Percentiles rank a stretch among this genome's conserved stretches.
These are phyloP conservation scores for Gentiana straminea DNA, from an alignment of 257 asterid genomes.

Conservation along the genomic window DNA sequence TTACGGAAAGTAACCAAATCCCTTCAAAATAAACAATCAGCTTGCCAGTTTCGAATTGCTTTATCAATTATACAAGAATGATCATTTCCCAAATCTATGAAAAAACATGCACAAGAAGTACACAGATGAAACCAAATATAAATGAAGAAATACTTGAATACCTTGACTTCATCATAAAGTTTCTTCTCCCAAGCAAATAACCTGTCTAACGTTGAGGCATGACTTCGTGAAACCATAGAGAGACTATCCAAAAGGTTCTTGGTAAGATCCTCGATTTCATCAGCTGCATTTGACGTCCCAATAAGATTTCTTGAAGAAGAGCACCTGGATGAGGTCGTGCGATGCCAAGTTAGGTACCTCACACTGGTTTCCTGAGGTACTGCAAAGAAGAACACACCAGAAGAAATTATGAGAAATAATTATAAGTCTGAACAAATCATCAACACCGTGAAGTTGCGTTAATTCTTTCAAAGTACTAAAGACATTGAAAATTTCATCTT, in stretches of 20 bases:
- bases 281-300: slow-evolving; percentile 34
- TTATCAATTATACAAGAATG: background rate
- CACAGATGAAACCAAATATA: background rate
- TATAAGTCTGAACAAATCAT: too few species aligned
- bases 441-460: too few species aligned
- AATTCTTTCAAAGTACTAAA: too few species aligned
- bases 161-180: slow-evolving; percentile 98
- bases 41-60: background rate
- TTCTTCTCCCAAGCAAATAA: slow-evolving; percentile 98
- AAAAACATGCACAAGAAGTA: background rate
- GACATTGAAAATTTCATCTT: too few species aligned
- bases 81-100: background rate
- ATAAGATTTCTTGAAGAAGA: slow-evolving; percentile 75
- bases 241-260: slow-evolving; percentile 60
- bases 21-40: too few species aligned
- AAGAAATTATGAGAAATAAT: too few species aligned
- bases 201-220: slow-evolving; percentile 92
- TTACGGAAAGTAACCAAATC: background rate
- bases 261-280: slow-evolving; percentile 36
- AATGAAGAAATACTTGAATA: slow-evolving; percentile 18
- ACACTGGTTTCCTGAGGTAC: slow-evolving; percentile 68
- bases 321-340: slow-evolving; percentile 71
- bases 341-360: slow-evolving; percentile 93
- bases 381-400: slow-evolving; percentile 5
- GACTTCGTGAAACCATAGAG: slow-evolving; percentile 89